phyloP scores from a whole-genome alignment of 164 flowering plant genomes.

The Vitis labrusca region DNA sequence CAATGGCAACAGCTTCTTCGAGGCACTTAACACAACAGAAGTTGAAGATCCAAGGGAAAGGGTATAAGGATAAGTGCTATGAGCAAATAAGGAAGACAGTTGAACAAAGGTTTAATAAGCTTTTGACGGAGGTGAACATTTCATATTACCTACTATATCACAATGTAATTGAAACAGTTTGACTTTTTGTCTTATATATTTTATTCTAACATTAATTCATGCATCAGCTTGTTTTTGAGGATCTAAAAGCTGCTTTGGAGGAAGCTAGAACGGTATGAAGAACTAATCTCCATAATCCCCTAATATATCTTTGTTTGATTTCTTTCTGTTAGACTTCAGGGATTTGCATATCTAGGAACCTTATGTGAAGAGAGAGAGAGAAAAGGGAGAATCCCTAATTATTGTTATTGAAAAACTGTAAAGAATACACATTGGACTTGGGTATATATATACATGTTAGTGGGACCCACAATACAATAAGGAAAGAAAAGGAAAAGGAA shows the following conservation, averaged over 20 bases:
- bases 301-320: neutral
- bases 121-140: too few relatives aligned
- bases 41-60: slow-evolving; percentile 85
- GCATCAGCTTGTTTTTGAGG: slow-evolving; percentile 73
- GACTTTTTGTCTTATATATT: neutral
- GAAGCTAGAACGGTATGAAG: slow-evolving; percentile 81
- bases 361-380: too few relatives aligned
- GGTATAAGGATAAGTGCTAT: slow-evolving; percentile 97
- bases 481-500: too few relatives aligned
- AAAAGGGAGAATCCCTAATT: too few relatives aligned
- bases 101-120: slow-evolving; percentile 75
- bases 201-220: slow-evolving; percentile 20
- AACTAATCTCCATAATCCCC: neutral
- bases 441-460: too few relatives aligned
- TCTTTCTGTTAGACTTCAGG: neutral
- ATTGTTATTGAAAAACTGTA: too few relatives aligned
- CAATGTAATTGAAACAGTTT: neutral
- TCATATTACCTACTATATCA: too few relatives aligned
- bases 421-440: too few relatives aligned
- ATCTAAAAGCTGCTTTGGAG: slow-evolving; percentile 89
- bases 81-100: slow-evolving; percentile 88
- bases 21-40: slow-evolving; percentile 67
- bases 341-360: too few relatives aligned
- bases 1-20: slow-evolving; percentile 53
- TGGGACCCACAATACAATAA: too few relatives aligned